Evolutionary conservation across 441 rosid genomes (phyloP).

Genomic region (Pelargonium australe): DNA sequence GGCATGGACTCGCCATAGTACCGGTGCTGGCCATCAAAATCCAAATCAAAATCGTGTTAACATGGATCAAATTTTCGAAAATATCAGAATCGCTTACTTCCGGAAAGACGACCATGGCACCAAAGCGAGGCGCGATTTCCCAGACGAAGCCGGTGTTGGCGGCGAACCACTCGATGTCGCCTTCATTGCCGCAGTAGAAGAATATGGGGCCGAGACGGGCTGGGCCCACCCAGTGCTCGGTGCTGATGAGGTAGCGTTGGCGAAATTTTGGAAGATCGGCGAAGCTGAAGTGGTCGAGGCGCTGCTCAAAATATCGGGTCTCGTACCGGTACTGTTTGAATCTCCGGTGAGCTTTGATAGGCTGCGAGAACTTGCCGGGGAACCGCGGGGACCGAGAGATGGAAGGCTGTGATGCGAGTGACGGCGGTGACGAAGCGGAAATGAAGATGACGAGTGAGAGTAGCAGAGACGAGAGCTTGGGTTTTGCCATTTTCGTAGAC

Average conservation of each 20-base stretch:
- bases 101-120: slow-evolving; percentile 75
- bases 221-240: slow-evolving; percentile 68
- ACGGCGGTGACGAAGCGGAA: slow-evolving; percentile 13
- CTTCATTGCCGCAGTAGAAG: slow-evolving; percentile 85
- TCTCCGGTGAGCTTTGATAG: slow-evolving; percentile 11
- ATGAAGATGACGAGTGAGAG: slow-evolving; percentile 26
- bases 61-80: background rate
- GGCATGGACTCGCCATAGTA: slow-evolving; percentile 89
- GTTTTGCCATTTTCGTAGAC: slow-evolving; percentile 31
- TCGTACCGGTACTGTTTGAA: slow-evolving; percentile 44
- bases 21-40: slow-evolving; percentile 49
- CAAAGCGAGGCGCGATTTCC: slow-evolving; percentile 76
- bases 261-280: slow-evolving; percentile 50
- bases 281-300: slow-evolving; percentile 85
- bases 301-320: slow-evolving; percentile 55
- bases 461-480: slow-evolving; percentile 2
- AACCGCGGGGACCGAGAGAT: slow-evolving; percentile 35
- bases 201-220: slow-evolving; percentile 57
- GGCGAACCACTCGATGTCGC: slow-evolving; percentile 86
- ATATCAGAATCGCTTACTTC: slow-evolving; percentile 40
- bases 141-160: slow-evolving; percentile 68
- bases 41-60: slow-evolving; percentile 1
- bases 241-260: slow-evolving; percentile 67
- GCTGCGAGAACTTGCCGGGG: slow-evolving; percentile 28
- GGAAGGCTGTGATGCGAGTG: slow-evolving; percentile 26